phyloP scores from a whole-genome alignment of 371 early-diverging fungal genomes.

The Capniomyces stellatus region DNA sequence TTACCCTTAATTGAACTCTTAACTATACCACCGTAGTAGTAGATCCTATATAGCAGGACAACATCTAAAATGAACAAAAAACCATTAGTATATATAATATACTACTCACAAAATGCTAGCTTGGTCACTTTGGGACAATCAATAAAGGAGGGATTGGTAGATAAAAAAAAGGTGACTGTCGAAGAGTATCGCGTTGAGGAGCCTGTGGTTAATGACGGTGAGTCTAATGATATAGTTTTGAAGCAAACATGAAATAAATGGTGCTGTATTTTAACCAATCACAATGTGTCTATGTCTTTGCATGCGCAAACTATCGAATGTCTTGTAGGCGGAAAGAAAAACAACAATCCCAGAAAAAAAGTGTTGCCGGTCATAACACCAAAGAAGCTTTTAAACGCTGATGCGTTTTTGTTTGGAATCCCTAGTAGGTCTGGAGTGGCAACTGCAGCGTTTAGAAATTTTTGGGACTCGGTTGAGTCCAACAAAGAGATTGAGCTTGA shows the following conservation, averaged over 20 bases:
- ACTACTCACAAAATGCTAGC: not conserved
- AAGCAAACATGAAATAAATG: too few relatives aligned
- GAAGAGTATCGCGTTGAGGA: not conserved
- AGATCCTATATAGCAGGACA: too few relatives aligned
- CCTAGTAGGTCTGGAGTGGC: slow-evolving; percentile 47
- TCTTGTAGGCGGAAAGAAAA: not conserved
- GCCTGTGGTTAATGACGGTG: not conserved
- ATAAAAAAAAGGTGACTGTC: not conserved
- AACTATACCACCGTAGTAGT: too few relatives aligned
- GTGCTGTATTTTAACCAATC: too few relatives aligned
- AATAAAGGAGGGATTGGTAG: not conserved
- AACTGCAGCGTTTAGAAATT: slow-evolving; percentile 45
- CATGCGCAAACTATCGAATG: too few relatives aligned
- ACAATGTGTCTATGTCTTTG: too few relatives aligned
- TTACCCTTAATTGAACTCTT: too few relatives aligned
- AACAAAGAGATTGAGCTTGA: slow-evolving; percentile 8
- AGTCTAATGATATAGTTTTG: too few relatives aligned
- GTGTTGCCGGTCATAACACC: slow-evolving; percentile 34
- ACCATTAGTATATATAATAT: not conserved
- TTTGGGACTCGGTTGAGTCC: slow-evolving; percentile 37
- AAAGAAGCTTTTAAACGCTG: slow-evolving; percentile 35
- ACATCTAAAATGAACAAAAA: not conserved
- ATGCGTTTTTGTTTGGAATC: slow-evolving; percentile 59
- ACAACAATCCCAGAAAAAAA: not conserved
- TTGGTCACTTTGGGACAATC: not conserved